phyloP scores from a whole-genome alignment of 495 filamentous ascomycete genomes.

The Tirmania nivea region DNA sequence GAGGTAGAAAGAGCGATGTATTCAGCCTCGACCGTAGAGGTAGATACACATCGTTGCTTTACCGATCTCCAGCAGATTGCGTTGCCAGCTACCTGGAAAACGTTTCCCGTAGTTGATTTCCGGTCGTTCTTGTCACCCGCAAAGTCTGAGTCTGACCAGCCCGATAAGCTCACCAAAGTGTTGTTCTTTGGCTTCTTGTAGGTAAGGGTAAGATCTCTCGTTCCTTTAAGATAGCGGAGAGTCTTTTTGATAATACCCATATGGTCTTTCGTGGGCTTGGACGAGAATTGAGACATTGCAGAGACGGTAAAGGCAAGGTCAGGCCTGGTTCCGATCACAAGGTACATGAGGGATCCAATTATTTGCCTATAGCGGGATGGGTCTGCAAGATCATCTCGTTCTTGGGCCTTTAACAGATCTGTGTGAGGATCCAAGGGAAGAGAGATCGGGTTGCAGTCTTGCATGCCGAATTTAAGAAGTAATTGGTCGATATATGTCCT shows the following conservation, averaged over 20 bases:
- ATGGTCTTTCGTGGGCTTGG: not conserved
- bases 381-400: not conserved
- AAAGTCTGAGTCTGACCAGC: conserved; percentile 1
- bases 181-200: not conserved
- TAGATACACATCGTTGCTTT: conserved; percentile 2
- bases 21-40: not conserved
- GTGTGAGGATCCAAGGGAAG: not conserved
- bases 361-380: not conserved
- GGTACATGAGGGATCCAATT: conserved; percentile 7
- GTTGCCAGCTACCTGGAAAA: not conserved
- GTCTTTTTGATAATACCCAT: not conserved
- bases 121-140: not conserved
- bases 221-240: conserved; percentile 1
- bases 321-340: conserved; percentile 5
- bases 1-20: conserved; percentile 1
- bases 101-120: not conserved
- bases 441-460: not conserved
- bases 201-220: not conserved
- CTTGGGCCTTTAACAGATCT: not conserved
- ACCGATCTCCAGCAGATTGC: not conserved
- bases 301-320: conserved; percentile 6
- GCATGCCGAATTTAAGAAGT: not conserved
- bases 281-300: conserved; percentile 3
- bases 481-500: conserved; percentile 1
- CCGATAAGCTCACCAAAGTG: not conserved